Conservation (phyloP, 2,329 filamentous ascomycete genomes). For the Lecanosticta acicola region DNA sequence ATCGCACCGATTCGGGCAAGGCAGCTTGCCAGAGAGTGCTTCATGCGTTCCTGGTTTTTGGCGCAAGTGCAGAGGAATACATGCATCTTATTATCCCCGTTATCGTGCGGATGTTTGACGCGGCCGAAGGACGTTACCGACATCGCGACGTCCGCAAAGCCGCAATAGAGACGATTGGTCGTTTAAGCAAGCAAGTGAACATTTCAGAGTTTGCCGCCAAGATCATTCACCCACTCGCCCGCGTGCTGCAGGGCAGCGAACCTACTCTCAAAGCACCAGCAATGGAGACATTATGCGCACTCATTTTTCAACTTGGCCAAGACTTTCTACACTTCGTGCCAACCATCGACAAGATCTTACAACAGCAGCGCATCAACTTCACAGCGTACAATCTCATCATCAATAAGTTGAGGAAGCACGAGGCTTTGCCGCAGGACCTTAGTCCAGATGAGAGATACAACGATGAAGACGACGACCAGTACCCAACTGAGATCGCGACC, state of each 20-base stretch:
- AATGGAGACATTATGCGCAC: conserved; percentile 85
- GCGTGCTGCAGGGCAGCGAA: conserved; percentile 71
- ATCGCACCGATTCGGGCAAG: conserved; percentile 59
- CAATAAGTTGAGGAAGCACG: conserved; percentile 87
- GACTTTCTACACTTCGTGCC: conserved; percentile 94
- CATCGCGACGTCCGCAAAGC: conserved; percentile 69
- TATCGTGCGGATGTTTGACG: conserved; percentile 91
- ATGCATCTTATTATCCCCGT: conserved; percentile 98
- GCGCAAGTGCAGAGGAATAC: conserved; percentile 92
- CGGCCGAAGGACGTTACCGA: conserved; percentile 36
- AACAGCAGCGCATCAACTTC: conserved; percentile 74
- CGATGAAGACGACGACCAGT: conserved; percentile 66
- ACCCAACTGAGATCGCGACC: conserved; percentile 74
- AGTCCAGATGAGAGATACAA: conserved; percentile 75
- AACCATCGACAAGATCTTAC: conserved; percentile 81
- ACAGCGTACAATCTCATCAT: conserved; percentile 89
- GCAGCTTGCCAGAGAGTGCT: conserved; percentile 58
- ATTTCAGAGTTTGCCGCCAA: conserved; percentile 94
- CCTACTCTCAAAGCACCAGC: conserved; percentile 70
- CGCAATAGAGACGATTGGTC: conserved; percentile 90
- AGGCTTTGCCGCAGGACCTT: conserved; percentile 89
- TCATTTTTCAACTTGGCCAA: conserved; percentile 92
- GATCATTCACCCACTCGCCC: conserved; percentile 87
- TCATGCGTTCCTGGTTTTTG: conserved; percentile 93
- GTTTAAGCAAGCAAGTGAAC: conserved; percentile 92